Evolutionary conservation across 441 rosid species (phyloP), one percentile per base, ranked within the genome.

Genomic region (Pelargonium fulgidum): DNA sequence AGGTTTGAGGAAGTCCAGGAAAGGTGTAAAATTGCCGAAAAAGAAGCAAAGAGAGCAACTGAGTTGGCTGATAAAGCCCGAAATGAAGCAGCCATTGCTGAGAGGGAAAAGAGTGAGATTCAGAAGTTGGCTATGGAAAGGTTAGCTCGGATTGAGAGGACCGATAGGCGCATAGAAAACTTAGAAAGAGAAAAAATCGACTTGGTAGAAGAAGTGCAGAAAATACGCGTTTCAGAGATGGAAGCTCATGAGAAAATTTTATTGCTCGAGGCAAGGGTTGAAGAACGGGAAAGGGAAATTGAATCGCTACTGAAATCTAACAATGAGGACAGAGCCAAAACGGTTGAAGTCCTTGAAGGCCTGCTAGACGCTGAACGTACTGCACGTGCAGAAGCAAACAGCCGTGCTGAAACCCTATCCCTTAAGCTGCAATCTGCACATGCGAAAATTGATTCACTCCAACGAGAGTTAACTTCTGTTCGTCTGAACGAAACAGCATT

Each of bases 61-160:
- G 97, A 92, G 69, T 33, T 89, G 73, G 98, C 98, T 47, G 98
- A 92, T 70, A 87, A 54, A 81, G 98, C 94, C 54, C 93, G 89
- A 62, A 76, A 86, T 66, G 99, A 95, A 77, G 97, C 97, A 6
- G 88, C 74, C 26, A 77, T 86, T 70, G 91, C 96, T 62, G 92
- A 89, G 69, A 92, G 79, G 79, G 98, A 90, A 71, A 95, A 86
- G 79, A 86, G 73, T 3, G 92, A 90, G 77, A 78, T 87, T 71
- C 96, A 92, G 78, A 92, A 73, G 78, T 41, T 87, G 78, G 96
- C 97, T n/a, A 92, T 92, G 93, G 98, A 95, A 80, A 92, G 96
- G 78, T 77, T 83, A 77, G 86, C 99, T 48, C 88, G 82, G 68
- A 83, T 92, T 58, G 97, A 95, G 84, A 87, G 97, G 78, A 80